Evolutionary conservation across 768 basidiomycete genomes (phyloP).

Genomic region (Russula olivacea): DNA sequence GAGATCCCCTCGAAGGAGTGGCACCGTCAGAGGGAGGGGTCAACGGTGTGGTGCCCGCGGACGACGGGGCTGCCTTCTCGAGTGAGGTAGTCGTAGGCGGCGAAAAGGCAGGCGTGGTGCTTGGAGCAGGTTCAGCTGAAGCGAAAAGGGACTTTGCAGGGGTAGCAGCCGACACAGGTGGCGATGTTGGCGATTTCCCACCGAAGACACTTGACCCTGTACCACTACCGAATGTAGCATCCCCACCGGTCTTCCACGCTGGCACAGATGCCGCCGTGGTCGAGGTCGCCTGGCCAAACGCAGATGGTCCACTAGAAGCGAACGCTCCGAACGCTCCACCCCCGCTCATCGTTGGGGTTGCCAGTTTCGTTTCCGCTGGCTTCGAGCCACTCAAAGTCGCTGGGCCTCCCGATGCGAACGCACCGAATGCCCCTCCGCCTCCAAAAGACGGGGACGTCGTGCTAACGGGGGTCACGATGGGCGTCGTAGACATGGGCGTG

Average conservation of each 20-base stretch:
- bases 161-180: not conserved
- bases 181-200: not conserved
- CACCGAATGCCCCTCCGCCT: conserved; percentile 27
- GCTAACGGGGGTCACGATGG: conserved; percentile 17
- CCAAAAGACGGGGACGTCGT: conserved; percentile 22
- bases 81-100: not conserved
- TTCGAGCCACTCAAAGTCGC: conserved; percentile 24
- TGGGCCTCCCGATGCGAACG: conserved; percentile 28
- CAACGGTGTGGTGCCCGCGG: not conserved
- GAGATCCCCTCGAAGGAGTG: not conserved
- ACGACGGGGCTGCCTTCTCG: not conserved
- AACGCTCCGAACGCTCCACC: conserved; percentile 33
- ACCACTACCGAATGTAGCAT: conserved; percentile 7
- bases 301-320: conserved; percentile 21
- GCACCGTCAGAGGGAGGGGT: not conserved
- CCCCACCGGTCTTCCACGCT: conserved; percentile 22
- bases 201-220: conserved; percentile 15
- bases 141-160: conserved; percentile 5
- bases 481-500: conserved; percentile 25
- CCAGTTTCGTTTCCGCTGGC: conserved; percentile 6
- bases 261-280: conserved; percentile 8
- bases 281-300: conserved; percentile 11
- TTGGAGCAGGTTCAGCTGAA: conserved; percentile 5
- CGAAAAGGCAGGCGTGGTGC: conserved; percentile 18
- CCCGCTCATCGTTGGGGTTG: not conserved